Conservation (phyloP, 2,329 filamentous ascomycete genomes). For the Pestalotiopsis sp. region DNA sequence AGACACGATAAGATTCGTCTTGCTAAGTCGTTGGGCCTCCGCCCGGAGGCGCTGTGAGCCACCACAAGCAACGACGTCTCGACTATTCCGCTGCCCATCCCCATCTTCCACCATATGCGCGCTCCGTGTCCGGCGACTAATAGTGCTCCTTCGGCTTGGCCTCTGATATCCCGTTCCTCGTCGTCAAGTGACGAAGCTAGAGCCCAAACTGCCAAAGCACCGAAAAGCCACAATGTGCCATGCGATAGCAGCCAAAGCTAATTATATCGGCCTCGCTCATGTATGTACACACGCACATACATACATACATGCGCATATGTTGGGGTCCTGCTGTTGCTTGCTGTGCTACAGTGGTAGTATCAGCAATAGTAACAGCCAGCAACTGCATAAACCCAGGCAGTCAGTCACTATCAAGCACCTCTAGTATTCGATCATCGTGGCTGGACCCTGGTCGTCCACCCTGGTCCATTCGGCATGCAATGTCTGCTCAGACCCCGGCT, state of each 20-base stretch:
- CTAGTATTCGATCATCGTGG: constrained; percentile 32
- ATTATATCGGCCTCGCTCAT: constrained; percentile 40
- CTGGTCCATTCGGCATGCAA: constrained; percentile 37
- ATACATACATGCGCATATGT: constrained; percentile 6
- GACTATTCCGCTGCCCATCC: too few relatives aligned
- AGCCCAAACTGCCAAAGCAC: constrained; percentile 5
- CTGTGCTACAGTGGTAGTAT: background rate
- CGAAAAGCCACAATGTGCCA: constrained; percentile 18
- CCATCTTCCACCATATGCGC: background rate
- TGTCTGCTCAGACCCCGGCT: constrained; percentile 39
- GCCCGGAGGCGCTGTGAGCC: background rate
- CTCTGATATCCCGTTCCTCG: constrained; percentile 18
- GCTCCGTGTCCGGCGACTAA: background rate
- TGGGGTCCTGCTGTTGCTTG: constrained; percentile 27
- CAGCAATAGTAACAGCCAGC: constrained; percentile 19
- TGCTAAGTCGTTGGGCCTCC: background rate
- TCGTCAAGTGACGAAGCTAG: constrained; percentile 30
- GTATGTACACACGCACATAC: background rate
- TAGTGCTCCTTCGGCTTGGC: constrained; percentile 8
- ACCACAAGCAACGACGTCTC: too few relatives aligned
- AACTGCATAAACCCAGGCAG: constrained; percentile 32
- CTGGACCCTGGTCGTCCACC: constrained; percentile 33
- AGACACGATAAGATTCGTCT: constrained; percentile 3
- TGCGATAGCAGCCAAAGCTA: constrained; percentile 31
- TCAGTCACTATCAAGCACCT: constrained; percentile 28